Evolutionary conservation across 768 basidiomycete genomes (phyloP).

Genomic region (Solioccasus polychromus): DNA sequence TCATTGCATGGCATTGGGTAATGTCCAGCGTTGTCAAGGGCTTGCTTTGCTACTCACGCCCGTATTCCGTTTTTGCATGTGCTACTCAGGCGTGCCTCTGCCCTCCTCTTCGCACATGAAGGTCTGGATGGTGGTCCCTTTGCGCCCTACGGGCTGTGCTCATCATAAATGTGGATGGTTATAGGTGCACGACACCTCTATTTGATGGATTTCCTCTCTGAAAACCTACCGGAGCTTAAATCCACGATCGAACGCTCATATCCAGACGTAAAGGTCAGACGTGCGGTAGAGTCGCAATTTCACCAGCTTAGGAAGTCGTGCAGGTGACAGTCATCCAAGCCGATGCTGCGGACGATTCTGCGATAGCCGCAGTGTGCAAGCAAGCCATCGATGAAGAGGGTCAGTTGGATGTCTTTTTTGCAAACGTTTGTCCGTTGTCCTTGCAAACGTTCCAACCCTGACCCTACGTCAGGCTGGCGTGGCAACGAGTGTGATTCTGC

Average conservation of each 20-base stretch:
- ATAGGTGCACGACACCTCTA: constrained; percentile 77
- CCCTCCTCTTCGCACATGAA: constrained; percentile 77
- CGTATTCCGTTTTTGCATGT: constrained; percentile 2
- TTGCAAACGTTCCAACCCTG: constrained; percentile 1
- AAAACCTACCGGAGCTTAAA: constrained; percentile 69
- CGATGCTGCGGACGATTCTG: constrained; percentile 78
- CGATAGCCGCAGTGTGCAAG: constrained; percentile 66
- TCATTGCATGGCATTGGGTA: constrained; percentile 90
- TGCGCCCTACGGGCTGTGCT: constrained; percentile 2
- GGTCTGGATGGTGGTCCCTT: constrained; percentile 38
- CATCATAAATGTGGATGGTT: background rate
- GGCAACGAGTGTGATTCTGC: constrained; percentile 42
- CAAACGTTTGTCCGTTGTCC: constrained; percentile 59
- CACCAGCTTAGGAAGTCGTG: constrained; percentile 10
- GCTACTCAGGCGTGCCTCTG: constrained; percentile 60
- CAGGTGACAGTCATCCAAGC: constrained; percentile 77
- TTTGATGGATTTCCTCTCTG: constrained; percentile 66
- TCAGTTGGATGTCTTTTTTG: constrained; percentile 90
- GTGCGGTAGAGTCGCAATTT: background rate
- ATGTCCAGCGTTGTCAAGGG: constrained; percentile 10
- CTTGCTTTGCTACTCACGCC: constrained; percentile 11
- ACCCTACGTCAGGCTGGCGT: constrained; percentile 59
- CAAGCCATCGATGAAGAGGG: constrained; percentile 79
- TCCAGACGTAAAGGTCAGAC: constrained; percentile 71
- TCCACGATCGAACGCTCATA: constrained; percentile 63